Percentiles rank a stretch among this genome's conserved stretches.
phyloP scores from a whole-genome alignment of 768 basidiomycete genomes.

The Tulasnella sp. region DNA sequence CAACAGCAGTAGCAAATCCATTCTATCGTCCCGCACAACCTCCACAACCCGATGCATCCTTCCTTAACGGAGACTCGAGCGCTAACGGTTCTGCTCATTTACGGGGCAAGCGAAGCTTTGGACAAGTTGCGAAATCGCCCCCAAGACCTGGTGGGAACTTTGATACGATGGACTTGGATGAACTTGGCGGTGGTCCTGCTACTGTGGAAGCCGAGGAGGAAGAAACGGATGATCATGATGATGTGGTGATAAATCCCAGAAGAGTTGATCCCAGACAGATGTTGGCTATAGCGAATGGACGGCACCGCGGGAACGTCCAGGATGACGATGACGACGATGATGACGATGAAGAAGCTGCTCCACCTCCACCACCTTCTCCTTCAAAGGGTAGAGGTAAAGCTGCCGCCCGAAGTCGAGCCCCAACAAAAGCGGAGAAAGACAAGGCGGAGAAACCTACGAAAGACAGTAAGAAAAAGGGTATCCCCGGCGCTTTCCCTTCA shows the following conservation, averaged over 20 bases:
- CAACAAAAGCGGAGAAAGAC: neutral
- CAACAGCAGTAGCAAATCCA: neutral
- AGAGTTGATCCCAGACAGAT: no score
- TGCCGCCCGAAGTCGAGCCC: neutral
- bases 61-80: neutral
- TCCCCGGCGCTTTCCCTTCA: conserved; percentile 6
- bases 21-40: neutral
- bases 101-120: conserved; percentile 5
- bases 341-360: neutral
- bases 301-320: no score
- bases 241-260: no score
- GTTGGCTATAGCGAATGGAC: no score
- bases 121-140: conserved; percentile 7
- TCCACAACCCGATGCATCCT: neutral
- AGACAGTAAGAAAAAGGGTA: neutral
- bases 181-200: neutral
- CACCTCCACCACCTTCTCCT: neutral
- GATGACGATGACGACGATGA: conserved; percentile 1
- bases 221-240: neutral
- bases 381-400: neutral
- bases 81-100: neutral
- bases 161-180: neutral
- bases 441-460: neutral
- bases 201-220: conserved; percentile 1
- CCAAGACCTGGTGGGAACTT: no score